phyloP scores from a whole-genome alignment of 768 basidiomycete species.

The Floccularia luteovirens region DNA sequence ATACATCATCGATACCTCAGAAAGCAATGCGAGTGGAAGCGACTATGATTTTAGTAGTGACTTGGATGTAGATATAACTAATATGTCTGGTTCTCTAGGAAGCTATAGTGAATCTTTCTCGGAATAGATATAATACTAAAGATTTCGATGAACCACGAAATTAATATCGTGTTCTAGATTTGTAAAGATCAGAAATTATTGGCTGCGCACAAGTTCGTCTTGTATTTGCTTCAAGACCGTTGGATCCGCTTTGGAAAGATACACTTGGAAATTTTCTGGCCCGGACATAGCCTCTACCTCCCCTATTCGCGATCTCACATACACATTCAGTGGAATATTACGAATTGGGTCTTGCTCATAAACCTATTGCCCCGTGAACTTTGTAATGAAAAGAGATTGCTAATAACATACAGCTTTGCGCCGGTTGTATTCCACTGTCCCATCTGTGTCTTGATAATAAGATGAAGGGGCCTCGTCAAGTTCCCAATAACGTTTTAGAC shows the following conservation, averaged over 20 bases:
- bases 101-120: conserved; percentile 40
- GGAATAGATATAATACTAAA: background rate
- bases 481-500: conserved; percentile 66
- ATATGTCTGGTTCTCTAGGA: conserved; percentile 49
- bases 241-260: conserved; percentile 63
- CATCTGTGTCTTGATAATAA: conserved; percentile 59
- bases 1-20: conserved; percentile 34
- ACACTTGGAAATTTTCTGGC: conserved; percentile 49
- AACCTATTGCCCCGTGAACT: conserved; percentile 32
- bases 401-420: conserved; percentile 52
- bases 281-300: conserved; percentile 61
- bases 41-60: conserved; percentile 57
- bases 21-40: conserved; percentile 35
- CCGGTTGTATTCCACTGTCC: conserved; percentile 70
- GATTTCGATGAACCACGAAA: background rate
- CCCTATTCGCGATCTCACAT: conserved; percentile 48
- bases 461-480: conserved; percentile 45
- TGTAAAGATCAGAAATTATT: background rate
- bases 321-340: conserved; percentile 54
- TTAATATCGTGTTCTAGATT: background rate
- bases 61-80: conserved; percentile 37
- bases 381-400: conserved; percentile 2
- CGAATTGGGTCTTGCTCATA: conserved; percentile 68
- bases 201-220: conserved; percentile 30
- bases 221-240: conserved; percentile 68